A percentile compares a stretch with the other conserved stretches of the same genome.
Evolutionary conservation across 2,329 filamentous ascomycete species (phyloP).

Genomic region (Pestalotiopsis fici): DNA sequence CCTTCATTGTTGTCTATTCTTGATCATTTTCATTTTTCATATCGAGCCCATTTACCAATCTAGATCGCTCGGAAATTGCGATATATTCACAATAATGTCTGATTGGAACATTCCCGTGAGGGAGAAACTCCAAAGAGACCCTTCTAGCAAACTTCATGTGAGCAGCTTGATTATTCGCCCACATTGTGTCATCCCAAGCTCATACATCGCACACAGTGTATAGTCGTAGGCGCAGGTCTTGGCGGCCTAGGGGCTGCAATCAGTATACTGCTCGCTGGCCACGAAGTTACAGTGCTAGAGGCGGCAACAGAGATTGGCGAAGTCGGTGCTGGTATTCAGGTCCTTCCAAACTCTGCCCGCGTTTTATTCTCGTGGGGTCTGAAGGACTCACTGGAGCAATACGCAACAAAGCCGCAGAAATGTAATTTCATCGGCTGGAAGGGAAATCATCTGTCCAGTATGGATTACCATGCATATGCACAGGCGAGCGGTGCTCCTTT

Average conservation of each 20-base stretch:
- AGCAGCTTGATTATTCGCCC: constrained; percentile 8
- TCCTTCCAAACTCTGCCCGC: constrained; percentile 47
- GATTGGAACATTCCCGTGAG: constrained; percentile 4
- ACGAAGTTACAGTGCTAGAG: constrained; percentile 49
- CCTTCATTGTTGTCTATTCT: neutral
- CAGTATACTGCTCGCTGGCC: constrained; percentile 43
- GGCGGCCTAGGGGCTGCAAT: constrained; percentile 55
- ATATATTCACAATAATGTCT: neutral
- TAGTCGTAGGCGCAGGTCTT: constrained; percentile 57
- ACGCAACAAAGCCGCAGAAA: constrained; percentile 40
- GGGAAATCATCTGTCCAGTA: constrained; percentile 45
- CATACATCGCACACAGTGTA: constrained; percentile 33
- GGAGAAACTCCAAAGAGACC: constrained; percentile 18
- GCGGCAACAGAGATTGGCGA: constrained; percentile 46
- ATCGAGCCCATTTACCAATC: too few species aligned
- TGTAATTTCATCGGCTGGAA: constrained; percentile 56
- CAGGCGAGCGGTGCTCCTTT: constrained; percentile 40
- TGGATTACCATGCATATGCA: constrained; percentile 47
- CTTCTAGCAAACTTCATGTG: constrained; percentile 20
- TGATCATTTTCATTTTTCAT: neutral
- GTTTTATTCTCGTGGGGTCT: constrained; percentile 52
- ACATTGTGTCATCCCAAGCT: neutral
- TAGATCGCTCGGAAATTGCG: neutral
- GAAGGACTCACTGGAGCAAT: constrained; percentile 35
- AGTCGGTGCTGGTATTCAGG: constrained; percentile 51